These are phyloP conservation scores for Saturnispora hagleri DNA, from an alignment of 805 yeast species.

Conservation along the genomic window DNA sequence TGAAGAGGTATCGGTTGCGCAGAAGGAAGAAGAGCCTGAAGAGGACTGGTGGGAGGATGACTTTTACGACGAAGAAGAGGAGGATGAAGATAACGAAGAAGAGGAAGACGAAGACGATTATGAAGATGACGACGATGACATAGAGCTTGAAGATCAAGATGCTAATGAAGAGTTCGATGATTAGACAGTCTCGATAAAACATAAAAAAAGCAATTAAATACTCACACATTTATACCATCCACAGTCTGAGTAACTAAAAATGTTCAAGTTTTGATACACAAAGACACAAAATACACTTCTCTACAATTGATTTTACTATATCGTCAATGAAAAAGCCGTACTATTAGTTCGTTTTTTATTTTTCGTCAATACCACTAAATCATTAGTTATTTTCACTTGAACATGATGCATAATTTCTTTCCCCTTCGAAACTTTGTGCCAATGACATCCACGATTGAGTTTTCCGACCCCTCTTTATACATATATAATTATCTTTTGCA, in stretches of 20 bases:
- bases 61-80: constrained; percentile 27
- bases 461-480: neutral
- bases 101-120: constrained; percentile 24
- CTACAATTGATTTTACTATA: neutral
- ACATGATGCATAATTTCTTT: neutral
- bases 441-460: neutral
- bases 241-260: neutral
- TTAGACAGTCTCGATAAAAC: neutral
- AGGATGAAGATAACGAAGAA: constrained; percentile 26
- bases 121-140: constrained; percentile 18
- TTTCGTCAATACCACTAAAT: neutral
- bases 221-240: neutral
- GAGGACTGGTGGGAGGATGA: constrained; percentile 25
- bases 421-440: neutral
- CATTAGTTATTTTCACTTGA: neutral
- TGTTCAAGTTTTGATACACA: neutral
- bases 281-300: neutral
- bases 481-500: neutral
- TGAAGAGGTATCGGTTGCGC: constrained; percentile 35
- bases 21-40: constrained; percentile 21
- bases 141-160: constrained; percentile 10
- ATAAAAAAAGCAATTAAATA: neutral
- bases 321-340: neutral
- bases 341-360: neutral
- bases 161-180: constrained; percentile 10